Evolutionary conservation across 2,329 filamentous ascomycete species (phyloP), one percentile per base, ranked within the genome.

Genomic region (Sarocladiaceae sp.): DNA sequence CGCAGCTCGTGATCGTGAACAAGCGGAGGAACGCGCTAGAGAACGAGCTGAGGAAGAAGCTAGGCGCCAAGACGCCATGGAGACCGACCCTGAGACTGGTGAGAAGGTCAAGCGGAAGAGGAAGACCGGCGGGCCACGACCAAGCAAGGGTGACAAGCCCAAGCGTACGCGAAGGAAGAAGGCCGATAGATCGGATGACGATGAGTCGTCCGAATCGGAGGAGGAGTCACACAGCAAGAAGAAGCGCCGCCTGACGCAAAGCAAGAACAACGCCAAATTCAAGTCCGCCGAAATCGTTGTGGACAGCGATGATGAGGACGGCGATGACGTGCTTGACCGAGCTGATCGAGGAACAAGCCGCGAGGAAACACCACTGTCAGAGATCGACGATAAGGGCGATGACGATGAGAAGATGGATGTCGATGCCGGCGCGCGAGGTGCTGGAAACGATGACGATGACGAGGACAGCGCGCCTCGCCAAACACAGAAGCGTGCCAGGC

Each of bases 231-330:
- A 78, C 53, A 78, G 79, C 20, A 84, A 83, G 64, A 87, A 86
- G 67, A 83, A 81, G 62, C 78, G 81, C 52, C 78, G 73, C 54
- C 77, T 79, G 62, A 77, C 71, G 15, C 70, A 69, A 57, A 71
- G 71, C 55, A 77, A 82, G 57, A 61, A 63, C 52, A 62, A 64
- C 25, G 58, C 65, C 66, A 95, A 96, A 70, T 96, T 82, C 77
- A 96, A 96, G 78, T 92, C 87, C 49, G 84, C 81, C 2, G 91
- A 96, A 69, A 82, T 91, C 56, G 84, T 96, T 25, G 86, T 90
- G 40, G 88, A 93, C 56, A 90, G 86, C 55, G 86, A 88, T 57
- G 82, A 80, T 15, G 80, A 80, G 12, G 77, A 76, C 3, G 73
- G 67, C 10, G 64, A 40, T 11, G 59, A 57, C 48, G 67, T 66